Conservation (phyloP, 371 early-diverging fungal species). For the Zychaea mexicana region DNA sequence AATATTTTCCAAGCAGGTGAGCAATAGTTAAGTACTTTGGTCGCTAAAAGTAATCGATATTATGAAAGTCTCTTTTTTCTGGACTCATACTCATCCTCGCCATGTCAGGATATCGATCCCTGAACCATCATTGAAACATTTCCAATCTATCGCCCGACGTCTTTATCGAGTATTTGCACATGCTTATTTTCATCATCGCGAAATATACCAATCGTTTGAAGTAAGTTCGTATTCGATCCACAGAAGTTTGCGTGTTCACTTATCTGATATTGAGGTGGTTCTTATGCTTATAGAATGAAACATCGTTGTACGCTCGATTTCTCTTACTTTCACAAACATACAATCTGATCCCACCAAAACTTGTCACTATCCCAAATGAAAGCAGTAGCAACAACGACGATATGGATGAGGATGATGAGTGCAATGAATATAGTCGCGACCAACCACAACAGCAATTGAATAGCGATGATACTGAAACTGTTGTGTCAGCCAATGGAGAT, state of each 20-base stretch:
- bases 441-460: neutral
- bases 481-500: neutral
- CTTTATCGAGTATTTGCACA: constrained; percentile 97
- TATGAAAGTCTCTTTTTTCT: neutral
- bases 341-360: constrained; percentile 61
- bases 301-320: constrained; percentile 80
- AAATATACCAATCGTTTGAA: constrained; percentile 86
- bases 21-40: too few species aligned
- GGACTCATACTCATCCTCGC: too few species aligned
- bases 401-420: constrained; percentile 2
- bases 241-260: neutral
- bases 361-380: constrained; percentile 67
- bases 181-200: constrained; percentile 90
- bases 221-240: constrained; percentile 25
- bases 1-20: constrained; percentile 79
- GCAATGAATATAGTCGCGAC: neutral
- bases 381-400: constrained; percentile 7
- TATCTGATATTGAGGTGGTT: neutral
- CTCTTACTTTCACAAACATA: constrained; percentile 67
- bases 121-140: constrained; percentile 77
- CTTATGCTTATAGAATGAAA: constrained; percentile 65
- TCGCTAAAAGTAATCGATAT: neutral
- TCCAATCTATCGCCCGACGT: constrained; percentile 85
- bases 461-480: neutral
- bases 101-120: constrained; percentile 78